Conservation (phyloP, 345 rosid genomes). For the Pistacia integerrima region DNA sequence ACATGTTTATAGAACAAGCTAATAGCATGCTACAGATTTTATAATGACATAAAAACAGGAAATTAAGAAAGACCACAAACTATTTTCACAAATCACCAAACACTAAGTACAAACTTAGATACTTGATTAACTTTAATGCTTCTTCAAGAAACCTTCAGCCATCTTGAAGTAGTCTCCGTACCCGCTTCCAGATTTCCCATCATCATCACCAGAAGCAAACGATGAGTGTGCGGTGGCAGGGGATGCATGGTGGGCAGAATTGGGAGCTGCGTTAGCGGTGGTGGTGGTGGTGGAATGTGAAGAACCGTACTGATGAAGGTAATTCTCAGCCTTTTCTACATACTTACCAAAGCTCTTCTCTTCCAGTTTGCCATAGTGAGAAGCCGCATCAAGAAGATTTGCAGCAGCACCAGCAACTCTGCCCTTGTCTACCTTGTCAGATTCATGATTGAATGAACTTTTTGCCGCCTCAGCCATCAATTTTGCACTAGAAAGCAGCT, state of each 20-base stretch:
- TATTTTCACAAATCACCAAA: no score
- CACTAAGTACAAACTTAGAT: no score
- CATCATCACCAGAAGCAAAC: slow-evolving; percentile 20
- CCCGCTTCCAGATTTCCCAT: slow-evolving; percentile 47
- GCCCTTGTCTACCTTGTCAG: slow-evolving; percentile 53
- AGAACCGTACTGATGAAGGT: slow-evolving; percentile 54
- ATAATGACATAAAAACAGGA: no score
- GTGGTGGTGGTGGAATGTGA: slow-evolving; percentile 41
- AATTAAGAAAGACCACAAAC: no score
- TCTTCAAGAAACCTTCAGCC: slow-evolving; percentile 60
- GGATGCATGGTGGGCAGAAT: slow-evolving; percentile 23
- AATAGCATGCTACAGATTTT: no score
- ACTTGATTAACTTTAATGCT: not conserved
- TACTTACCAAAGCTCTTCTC: slow-evolving; percentile 61
- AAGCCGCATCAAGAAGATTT: slow-evolving; percentile 63
- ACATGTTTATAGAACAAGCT: no score
- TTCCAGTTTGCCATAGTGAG: slow-evolving; percentile 68
- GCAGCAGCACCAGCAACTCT: slow-evolving; percentile 62
- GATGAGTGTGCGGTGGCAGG: slow-evolving; percentile 13
- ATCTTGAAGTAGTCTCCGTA: slow-evolving; percentile 53
- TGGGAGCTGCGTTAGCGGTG: not conserved
- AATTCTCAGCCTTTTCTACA: slow-evolving; percentile 68
- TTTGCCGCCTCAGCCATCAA: slow-evolving; percentile 62
- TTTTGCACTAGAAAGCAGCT: slow-evolving; percentile 70
- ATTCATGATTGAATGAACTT: slow-evolving; percentile 39